phyloP scores from a whole-genome alignment of 345 rosid species.

The Aethionema arabicum region DNA sequence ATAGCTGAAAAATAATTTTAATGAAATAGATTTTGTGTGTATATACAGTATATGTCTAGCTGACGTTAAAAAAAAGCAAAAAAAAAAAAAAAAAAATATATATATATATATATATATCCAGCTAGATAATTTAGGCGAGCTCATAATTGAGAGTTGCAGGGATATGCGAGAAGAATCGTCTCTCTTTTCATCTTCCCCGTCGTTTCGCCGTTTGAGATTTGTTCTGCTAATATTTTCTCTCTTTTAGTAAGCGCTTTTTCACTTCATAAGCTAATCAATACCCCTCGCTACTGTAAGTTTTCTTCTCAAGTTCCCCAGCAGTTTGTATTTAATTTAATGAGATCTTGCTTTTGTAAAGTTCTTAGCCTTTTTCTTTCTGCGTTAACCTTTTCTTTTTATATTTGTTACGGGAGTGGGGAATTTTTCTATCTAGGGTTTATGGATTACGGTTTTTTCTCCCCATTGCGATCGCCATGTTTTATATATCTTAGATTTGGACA shows the following conservation, averaged over 20 bases:
- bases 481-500: neutral
- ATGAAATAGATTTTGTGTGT: no score
- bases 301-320: no score
- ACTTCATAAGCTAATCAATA: slow-evolving; percentile 1
- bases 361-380: slow-evolving; percentile 26
- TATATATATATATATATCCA: no score
- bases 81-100: no score
- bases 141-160: no score
- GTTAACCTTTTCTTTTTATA: slow-evolving; percentile 17
- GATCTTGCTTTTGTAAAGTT: slow-evolving; percentile 28
- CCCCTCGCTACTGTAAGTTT: no score
- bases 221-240: slow-evolving; percentile 1
- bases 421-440: neutral
- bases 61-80: no score
- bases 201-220: slow-evolving; percentile 12
- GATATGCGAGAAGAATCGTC: slow-evolving; percentile 21
- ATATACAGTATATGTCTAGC: no score
- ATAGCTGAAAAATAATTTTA: no score
- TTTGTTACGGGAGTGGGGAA: neutral
- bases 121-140: no score
- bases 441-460: neutral
- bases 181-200: slow-evolving; percentile 30
- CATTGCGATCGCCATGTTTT: neutral
- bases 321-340: neutral
- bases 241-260: slow-evolving; percentile 11